A percentile compares a stretch with the other conserved stretches of the same genome.
Evolutionary conservation across 768 basidiomycete species (phyloP).

Genomic region (Boletus pseudo-olivaceus): DNA sequence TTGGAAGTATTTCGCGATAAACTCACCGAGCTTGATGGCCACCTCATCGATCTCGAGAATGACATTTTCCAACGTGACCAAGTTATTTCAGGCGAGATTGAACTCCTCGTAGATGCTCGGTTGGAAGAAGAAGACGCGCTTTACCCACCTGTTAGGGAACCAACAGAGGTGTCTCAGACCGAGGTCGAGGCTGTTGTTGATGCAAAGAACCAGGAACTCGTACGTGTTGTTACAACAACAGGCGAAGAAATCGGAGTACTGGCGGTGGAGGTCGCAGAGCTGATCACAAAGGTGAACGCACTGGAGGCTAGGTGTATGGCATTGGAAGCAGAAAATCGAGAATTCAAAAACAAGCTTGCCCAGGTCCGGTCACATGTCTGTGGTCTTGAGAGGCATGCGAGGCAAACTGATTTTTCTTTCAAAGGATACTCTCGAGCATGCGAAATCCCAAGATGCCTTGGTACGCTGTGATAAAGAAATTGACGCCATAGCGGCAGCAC

Average conservation of each 20-base stretch:
- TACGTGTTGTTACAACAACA: conserved; percentile 12
- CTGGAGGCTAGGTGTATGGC: conserved; percentile 19
- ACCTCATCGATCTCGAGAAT: conserved; percentile 35
- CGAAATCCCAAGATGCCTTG: conserved; percentile 11
- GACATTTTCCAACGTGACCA: conserved; percentile 34
- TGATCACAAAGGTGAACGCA: conserved; percentile 28
- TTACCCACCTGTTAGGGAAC: conserved; percentile 18
- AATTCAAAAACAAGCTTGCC: conserved; percentile 20
- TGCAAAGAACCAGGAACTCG: conserved; percentile 18
- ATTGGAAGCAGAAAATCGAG: conserved; percentile 28
- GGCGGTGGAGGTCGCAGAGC: conserved; percentile 30
- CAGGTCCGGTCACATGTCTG: conserved; percentile 23
- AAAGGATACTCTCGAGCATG: conserved; percentile 14
- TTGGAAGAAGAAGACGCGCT: conserved; percentile 26
- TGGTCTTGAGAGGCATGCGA: background rate
- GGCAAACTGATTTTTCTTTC: background rate
- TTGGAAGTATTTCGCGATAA: conserved; percentile 28
- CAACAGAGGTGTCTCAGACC: conserved; percentile 12
- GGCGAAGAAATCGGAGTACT: conserved; percentile 31
- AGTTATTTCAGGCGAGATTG: conserved; percentile 28
- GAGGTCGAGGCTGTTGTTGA: conserved; percentile 29
- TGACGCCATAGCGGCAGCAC: conserved; percentile 29
- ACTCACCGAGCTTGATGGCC: conserved; percentile 26
- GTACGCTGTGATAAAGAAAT: conserved; percentile 25
- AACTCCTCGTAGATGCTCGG: conserved; percentile 28